Percentiles rank a stretch among this genome's conserved stretches.
Conservation (phyloP, 257 asterid species). For the Nicotiana tomentosiformis region DNA sequence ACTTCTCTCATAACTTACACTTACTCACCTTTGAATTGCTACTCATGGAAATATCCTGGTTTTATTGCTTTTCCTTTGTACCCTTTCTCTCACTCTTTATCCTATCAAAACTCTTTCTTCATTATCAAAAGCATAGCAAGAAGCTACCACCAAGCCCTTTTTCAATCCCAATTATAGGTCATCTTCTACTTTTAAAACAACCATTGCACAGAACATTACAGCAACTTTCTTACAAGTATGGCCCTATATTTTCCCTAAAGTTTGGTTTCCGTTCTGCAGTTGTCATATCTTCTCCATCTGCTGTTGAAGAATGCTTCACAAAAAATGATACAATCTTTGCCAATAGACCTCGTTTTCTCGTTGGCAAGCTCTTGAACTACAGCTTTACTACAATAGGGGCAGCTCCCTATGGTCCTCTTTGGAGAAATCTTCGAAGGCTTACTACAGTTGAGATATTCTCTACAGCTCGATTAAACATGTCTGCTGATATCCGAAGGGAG, state of each 20-base stretch:
- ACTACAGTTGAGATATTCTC: slow-evolving; percentile 34
- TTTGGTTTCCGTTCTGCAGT: not conserved
- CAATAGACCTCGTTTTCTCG: not conserved
- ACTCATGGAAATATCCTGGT: no score
- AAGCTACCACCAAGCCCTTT: no score
- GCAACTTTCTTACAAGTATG: not conserved
- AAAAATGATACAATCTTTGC: not conserved
- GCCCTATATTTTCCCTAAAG: slow-evolving; percentile 4
- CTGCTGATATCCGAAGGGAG: slow-evolving; percentile 31
- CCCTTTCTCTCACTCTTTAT: no score
- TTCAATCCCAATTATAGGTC: slow-evolving; percentile 7
- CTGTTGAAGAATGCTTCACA: no score
- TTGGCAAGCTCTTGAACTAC: not conserved
- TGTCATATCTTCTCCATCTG: slow-evolving; percentile 1
- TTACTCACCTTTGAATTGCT: no score
- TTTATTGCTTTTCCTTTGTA: no score
- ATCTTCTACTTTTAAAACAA: not conserved
- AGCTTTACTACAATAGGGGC: not conserved
- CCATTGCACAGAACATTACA: not conserved
- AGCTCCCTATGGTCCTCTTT: not conserved
- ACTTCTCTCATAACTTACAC: no score
- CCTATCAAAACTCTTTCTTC: no score
- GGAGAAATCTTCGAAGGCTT: slow-evolving; percentile 34
- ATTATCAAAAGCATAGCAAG: no score
- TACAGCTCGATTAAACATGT: slow-evolving; percentile 24